Evolutionary conservation across 1,139 yeast species (phyloP).

Genomic region (Wickerhamomyces sp.): DNA sequence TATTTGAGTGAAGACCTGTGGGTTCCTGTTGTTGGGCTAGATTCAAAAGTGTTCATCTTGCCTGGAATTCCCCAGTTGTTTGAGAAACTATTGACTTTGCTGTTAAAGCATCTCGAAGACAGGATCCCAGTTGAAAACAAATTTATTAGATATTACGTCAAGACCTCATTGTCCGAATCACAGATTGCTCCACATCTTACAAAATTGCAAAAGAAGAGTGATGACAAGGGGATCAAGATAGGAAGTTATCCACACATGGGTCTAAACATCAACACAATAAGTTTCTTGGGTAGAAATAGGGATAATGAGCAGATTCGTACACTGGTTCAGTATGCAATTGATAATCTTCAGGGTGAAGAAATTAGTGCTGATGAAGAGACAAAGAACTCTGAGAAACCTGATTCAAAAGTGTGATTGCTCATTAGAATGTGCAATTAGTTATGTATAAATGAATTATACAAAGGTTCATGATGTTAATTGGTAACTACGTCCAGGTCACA

Average conservation of each 20-base stretch:
- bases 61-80: conserved; percentile 84
- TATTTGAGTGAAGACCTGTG: conserved; percentile 58
- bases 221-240: conserved; percentile 48
- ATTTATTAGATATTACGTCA: conserved; percentile 51
- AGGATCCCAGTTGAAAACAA: conserved; percentile 18
- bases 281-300: conserved; percentile 56
- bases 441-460: too few species aligned
- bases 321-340: conserved; percentile 43
- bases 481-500: too few species aligned
- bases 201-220: conserved; percentile 39
- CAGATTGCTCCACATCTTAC: conserved; percentile 62
- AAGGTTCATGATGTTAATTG: too few species aligned
- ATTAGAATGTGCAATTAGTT: too few species aligned
- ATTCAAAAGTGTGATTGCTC: too few species aligned
- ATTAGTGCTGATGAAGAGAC: conserved; percentile 35
- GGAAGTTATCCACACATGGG: conserved; percentile 83
- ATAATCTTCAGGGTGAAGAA: conserved; percentile 46
- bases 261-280: conserved; percentile 59
- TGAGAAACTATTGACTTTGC: conserved; percentile 42
- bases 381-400: background rate
- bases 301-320: conserved; percentile 33
- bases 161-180: conserved; percentile 57
- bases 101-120: conserved; percentile 24
- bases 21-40: conserved; percentile 77
- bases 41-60: conserved; percentile 57